Base-by-base conservation (phyloP, 169 alveolate genomes). In the Cytauxzoon felis region DNA sequence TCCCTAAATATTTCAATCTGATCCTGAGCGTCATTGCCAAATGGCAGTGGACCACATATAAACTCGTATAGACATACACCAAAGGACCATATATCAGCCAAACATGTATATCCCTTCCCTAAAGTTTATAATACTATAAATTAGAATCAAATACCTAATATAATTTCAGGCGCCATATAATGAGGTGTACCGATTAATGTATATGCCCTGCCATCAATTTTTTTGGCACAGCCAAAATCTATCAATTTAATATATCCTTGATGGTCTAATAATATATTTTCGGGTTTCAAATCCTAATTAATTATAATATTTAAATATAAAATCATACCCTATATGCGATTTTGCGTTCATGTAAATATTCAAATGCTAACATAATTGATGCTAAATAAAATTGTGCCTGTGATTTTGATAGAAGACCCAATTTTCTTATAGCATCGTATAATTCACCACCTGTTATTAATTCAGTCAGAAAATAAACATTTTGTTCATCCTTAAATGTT, bases 31-130 rank as follows among this genome's bases (percentile, higher is more conserved):
- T 92, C 98, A 61, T 87, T 93, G 6, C 98, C 99, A 72, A 95
- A 97, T 13, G 99, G 99, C 16, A 95, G 93, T 21, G 92, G 93
- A 0, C 99, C 99, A 68, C 98, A 95, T 66, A 97, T 78, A 69
- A 97, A 95, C 71, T 96, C 99, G 80, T 92, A 97, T n/a, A 97
- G 88, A 61, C 98, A 93, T 9, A 95, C 92, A n/a, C 99, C 99
- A 47, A 96, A 80, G 11, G 98, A 90, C 99, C 99, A 97, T 6
- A 92, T 89, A 73, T 97, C 99, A 33, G 94, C 98, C 19, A 95
- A 88, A 57, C 93, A 92, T n/a, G 95, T 91, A 78, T 96, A 96
- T 0, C 99, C 99, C 69, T 93, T 91, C 40, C 98, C 98, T 66
- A 72, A 26, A 38, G 33, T n/a, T 9, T 61, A 26, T 82, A 78